Percentiles rank a stretch among this genome's conserved stretches.
Conservation (phyloP, 768 basidiomycete species). For the Hygrophorus pudorinus region DNA sequence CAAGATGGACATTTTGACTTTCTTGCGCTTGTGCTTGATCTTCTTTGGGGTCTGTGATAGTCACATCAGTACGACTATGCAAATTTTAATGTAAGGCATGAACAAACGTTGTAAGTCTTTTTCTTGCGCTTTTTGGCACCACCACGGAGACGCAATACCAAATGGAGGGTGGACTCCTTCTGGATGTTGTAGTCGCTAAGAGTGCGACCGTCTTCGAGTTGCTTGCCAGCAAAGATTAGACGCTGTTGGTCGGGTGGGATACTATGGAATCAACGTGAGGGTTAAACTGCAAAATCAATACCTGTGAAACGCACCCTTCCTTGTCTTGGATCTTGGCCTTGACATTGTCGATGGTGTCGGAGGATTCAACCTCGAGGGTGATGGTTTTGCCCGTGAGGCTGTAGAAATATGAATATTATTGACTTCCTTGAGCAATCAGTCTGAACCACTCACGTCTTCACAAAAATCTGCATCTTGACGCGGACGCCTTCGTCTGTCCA, state of each 20-base stretch:
- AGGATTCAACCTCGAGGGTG: conserved; percentile 96
- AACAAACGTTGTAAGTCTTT: conserved; percentile 92
- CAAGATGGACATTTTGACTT: conserved; percentile 99
- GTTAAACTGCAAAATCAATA: not conserved
- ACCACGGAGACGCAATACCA: conserved; percentile 96
- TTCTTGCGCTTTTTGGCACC: conserved; percentile 99
- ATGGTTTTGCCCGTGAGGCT: conserved; percentile 99
- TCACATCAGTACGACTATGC: conserved; percentile 4
- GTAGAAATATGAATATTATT: conserved; percentile 2
- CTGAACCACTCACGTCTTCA: conserved; percentile 68
- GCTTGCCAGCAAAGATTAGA: conserved; percentile 98
- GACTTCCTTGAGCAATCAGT: not conserved
- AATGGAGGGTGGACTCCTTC: conserved; percentile 97
- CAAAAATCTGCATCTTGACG: conserved; percentile 90
- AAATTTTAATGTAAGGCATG: not conserved
- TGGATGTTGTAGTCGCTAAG: conserved; percentile 96
- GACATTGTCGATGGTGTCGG: conserved; percentile 97
- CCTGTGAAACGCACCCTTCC: conserved; percentile 60
- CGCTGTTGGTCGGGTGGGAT: conserved; percentile 95
- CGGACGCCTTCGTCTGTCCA: conserved; percentile 83
- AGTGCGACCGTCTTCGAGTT: conserved; percentile 97
- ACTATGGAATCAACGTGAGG: conserved; percentile 24
- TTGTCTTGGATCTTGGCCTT: conserved; percentile 97
- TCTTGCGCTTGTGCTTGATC: conserved; percentile 99
- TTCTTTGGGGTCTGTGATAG: conserved; percentile 83